phyloP scores from a whole-genome alignment of 2,329 filamentous ascomycete genomes.

The Fonsecaea pedrosoi region DNA sequence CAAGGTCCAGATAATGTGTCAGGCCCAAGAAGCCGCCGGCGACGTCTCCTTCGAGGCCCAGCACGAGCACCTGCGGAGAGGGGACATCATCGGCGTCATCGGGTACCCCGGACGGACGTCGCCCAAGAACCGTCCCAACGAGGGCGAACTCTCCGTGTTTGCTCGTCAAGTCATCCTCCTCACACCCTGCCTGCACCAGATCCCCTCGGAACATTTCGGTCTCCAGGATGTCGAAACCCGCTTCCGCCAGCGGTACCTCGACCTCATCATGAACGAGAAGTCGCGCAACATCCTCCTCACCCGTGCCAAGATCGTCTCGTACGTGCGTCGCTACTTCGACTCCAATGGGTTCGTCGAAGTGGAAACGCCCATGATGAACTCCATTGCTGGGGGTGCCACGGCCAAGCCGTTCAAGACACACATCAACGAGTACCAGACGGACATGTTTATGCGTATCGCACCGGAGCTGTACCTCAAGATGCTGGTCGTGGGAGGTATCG shows the following conservation, averaged over 20 bases:
- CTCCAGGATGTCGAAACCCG: slow-evolving; percentile 95
- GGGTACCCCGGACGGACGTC: slow-evolving; percentile 84
- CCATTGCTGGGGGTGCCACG: slow-evolving; percentile 92
- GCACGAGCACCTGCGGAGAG: slow-evolving; percentile 85
- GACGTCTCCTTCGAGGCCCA: slow-evolving; percentile 79
- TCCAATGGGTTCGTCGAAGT: slow-evolving; percentile 89
- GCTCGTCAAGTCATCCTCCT: slow-evolving; percentile 84
- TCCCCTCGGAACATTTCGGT: slow-evolving; percentile 89
- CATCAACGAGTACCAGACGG: slow-evolving; percentile 94
- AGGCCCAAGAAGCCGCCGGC: slow-evolving; percentile 76
- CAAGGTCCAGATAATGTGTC: slow-evolving; percentile 90
- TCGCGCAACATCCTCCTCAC: slow-evolving; percentile 84
- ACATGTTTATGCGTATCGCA: slow-evolving; percentile 92
- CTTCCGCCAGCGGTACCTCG: slow-evolving; percentile 90
- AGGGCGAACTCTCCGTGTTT: slow-evolving; percentile 93
- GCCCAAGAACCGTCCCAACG: slow-evolving; percentile 79
- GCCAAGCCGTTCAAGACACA: slow-evolving; percentile 94
- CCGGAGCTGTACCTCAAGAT: slow-evolving; percentile 98
- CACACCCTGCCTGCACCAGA: slow-evolving; percentile 87
- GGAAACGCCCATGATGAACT: slow-evolving; percentile 97
- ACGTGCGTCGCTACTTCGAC: slow-evolving; percentile 88
- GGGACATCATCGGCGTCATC: slow-evolving; percentile 89
- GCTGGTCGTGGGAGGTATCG: slow-evolving; percentile 89
- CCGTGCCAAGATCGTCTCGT: slow-evolving; percentile 84
- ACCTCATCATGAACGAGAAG: slow-evolving; percentile 94